These are phyloP conservation scores for Rostrohypoxylon terebratum DNA, from an alignment of 495 filamentous ascomycete species.

Conservation along the genomic window DNA sequence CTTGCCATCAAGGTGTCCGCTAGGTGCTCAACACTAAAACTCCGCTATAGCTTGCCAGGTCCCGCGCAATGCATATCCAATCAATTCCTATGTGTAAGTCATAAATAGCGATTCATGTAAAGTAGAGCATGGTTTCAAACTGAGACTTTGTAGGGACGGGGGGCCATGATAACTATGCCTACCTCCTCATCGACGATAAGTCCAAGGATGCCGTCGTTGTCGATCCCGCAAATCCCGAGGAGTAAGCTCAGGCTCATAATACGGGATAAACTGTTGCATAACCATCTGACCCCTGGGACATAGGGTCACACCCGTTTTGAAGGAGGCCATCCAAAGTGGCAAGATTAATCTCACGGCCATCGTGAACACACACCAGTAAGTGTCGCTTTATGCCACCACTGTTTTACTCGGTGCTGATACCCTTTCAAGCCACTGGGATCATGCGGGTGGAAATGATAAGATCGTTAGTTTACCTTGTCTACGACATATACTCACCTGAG, in stretches of 20 bases:
- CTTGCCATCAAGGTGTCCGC: constrained; percentile 26
- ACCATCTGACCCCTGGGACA: constrained; percentile 14
- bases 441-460: constrained; percentile 90
- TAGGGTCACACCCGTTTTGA: constrained; percentile 84
- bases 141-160: constrained; percentile 76
- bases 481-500: background rate
- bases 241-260: constrained; percentile 67
- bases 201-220: constrained; percentile 93
- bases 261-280: constrained; percentile 2
- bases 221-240: constrained; percentile 90
- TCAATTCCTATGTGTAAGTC: constrained; percentile 98
- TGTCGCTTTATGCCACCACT: background rate
- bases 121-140: background rate
- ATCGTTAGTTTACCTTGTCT: constrained; percentile 63
- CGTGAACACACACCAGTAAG: constrained; percentile 97
- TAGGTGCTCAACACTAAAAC: constrained; percentile 20
- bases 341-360: constrained; percentile 88
- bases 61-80: constrained; percentile 88
- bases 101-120: background rate
- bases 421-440: constrained; percentile 83
- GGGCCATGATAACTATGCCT: constrained; percentile 93
- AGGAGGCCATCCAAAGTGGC: constrained; percentile 74
- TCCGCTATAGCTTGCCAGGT: constrained; percentile 49
- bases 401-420: constrained; percentile 8
- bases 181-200: constrained; percentile 91